Base-by-base conservation (phyloP, 2,329 filamentous ascomycete genomes). In the Colletotrichum cereale region DNA sequence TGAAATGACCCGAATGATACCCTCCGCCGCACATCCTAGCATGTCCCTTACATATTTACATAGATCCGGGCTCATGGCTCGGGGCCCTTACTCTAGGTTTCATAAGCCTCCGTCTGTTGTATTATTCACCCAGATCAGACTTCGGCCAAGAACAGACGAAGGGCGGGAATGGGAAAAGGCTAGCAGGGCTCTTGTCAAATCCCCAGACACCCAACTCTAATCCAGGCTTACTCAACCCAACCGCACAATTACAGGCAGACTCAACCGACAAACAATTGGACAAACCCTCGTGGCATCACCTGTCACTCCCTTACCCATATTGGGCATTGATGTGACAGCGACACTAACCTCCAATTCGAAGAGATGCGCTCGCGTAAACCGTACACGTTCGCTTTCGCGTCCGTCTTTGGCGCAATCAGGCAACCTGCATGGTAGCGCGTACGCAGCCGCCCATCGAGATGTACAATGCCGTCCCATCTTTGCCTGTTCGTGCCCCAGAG, bases 1-100 rank as follows among this genome's bases (percentile, higher is more conserved):
- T 69, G 55, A 42, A 21, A 16, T 36, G 42, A 18, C 53, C 60
- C 38, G 58, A 58, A 68, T 69, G 58, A 55, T 72, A 64, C 60
- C 47, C 53, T 72, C 29, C 64, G 58, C 52, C 12, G 69, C 69
- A 60, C 38, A 56, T 38, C 68, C 56, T 64, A 52, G 64, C 64
- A 47, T 34, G 50, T 62, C 44, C 57, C 29, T 62, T 67, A 47
- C 44, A 47, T 47, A 31, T 36, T 60, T 57, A 44, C 52, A 53
- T 24, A 63, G 52, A 69, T 64, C 66, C 66, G 47, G 61, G 47
- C 36, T 63, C 24, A 63, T 38, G 65, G 53, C 44, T 68, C 47
- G 14, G 14, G 67, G 58, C 31, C 65, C 68, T 62, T 68, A 65
- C 58, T 68, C 34, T 34, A n/a, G 53, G 69, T 72, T 72, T 69